Evolutionary conservation across 1,284 basidiomycete species (phyloP).

Genomic region (Xerocomus minutiporus): DNA sequence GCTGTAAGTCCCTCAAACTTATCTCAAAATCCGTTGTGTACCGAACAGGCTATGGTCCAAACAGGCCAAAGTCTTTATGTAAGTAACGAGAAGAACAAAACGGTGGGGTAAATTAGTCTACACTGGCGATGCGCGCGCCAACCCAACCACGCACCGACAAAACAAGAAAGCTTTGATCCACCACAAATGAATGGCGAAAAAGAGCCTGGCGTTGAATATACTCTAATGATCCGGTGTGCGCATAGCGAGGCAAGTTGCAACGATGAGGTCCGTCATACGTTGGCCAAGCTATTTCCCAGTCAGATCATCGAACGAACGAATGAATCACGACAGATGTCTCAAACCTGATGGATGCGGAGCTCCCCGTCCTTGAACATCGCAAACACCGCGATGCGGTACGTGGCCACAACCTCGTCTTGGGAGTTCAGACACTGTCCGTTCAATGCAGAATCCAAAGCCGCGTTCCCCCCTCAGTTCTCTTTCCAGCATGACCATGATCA

Average conservation of each 20-base stretch:
- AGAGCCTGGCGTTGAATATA: not conserved
- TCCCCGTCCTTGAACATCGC: slow-evolving; percentile 33
- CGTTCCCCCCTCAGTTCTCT: not conserved
- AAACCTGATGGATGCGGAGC: slow-evolving; percentile 30
- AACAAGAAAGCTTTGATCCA: not conserved
- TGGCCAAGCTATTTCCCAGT: slow-evolving; percentile 15
- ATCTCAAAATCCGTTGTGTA: too few relatives aligned
- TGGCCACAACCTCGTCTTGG: slow-evolving; percentile 24
- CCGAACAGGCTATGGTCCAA: too few relatives aligned
- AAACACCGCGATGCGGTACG: slow-evolving; percentile 31
- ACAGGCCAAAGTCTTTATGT: too few relatives aligned
- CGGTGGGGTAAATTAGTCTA: too few relatives aligned
- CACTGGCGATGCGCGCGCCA: too few relatives aligned
- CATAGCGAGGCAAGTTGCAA: slow-evolving; percentile 32
- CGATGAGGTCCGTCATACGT: slow-evolving; percentile 27
- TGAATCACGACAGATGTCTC: not conserved
- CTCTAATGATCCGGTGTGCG: slow-evolving; percentile 29
- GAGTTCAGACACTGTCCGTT: slow-evolving; percentile 24
- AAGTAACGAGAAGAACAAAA: too few relatives aligned
- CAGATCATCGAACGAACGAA: slow-evolving; percentile 5
- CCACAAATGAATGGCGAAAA: not conserved
- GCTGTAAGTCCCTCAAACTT: too few relatives aligned
- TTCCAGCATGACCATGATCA: too few relatives aligned
- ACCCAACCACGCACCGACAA: too few relatives aligned
- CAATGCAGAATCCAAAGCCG: not conserved